Evolutionary conservation across 805 yeast genomes (phyloP), one percentile per base, ranked within the genome.

Genomic region (Saturnispora hagleri): DNA sequence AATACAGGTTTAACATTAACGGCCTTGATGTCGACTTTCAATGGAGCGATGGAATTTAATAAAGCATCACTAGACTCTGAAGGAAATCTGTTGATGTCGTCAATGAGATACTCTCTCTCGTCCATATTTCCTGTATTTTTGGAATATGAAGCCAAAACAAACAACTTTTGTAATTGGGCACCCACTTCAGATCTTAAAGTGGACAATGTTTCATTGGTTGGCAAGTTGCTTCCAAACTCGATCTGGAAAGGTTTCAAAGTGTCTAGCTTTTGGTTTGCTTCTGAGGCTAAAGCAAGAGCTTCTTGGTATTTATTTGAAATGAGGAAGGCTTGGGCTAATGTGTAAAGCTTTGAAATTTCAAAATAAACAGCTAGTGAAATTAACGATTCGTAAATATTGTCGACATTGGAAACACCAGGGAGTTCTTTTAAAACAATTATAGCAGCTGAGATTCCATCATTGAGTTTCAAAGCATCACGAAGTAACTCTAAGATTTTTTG

Each of bases 321-420:
- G 44, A 74, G 65, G 57, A 73, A 80, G 7, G 73, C 68, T 24
- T 70, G 66, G 7, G 82, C 78, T 18, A 84, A 61, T 18, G 70
- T 64, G 28, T 67, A 58, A 13, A 73, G 60, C 58, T 78, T 78
- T 48, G 67, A 58, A 38, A 75, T 68, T n/a, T 61, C 59, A 64
- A 76, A 86, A 55, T 71, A 80, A 8, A 63, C 60, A 31, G 70
- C 68, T 58, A 88, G 68, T 15, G 73, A 58, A 12, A 71, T 73
- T 43, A 93, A 70, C 8, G 84, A 77, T 6, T 69, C 68, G 55
- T 71, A 64, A 51, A 91, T 73, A 22, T 76, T 82, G 50, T 86
- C 93, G 63, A 89, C 96, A 50, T 87, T 86, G 62, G 85, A 81
- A 18, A 91, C 96, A 73, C 98, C 98, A 0, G 97, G 97, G 48